These are phyloP conservation scores for Kregervanrija delftensis DNA, from an alignment of 805 yeast genomes.

Conservation along the genomic window DNA sequence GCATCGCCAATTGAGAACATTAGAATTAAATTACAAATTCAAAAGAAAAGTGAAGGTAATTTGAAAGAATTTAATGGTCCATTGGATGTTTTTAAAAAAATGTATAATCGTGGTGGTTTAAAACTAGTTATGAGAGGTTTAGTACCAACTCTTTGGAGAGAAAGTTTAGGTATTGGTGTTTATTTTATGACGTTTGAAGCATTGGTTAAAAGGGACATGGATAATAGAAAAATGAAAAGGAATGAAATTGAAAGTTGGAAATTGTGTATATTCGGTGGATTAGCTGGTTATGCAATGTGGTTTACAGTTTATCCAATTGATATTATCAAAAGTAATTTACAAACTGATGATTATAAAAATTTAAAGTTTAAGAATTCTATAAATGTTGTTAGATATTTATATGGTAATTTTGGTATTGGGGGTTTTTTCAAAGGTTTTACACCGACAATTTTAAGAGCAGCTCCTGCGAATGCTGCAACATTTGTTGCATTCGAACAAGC, in stretches of 20 bases:
- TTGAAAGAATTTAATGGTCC: slow-evolving; percentile 58
- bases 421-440: slow-evolving; percentile 88
- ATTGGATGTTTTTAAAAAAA: slow-evolving; percentile 55
- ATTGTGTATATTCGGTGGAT: slow-evolving; percentile 81
- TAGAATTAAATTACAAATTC: slow-evolving; percentile 90
- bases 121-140: slow-evolving; percentile 64
- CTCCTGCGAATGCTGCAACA: slow-evolving; percentile 97
- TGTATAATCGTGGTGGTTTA: slow-evolving; percentile 48
- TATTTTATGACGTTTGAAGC: slow-evolving; percentile 92
- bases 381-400: slow-evolving; percentile 53
- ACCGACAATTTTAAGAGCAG: slow-evolving; percentile 93
- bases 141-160: slow-evolving; percentile 76
- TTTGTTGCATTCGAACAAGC: slow-evolving; percentile 90
- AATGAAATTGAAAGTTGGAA: slow-evolving; percentile 82
- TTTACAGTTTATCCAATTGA: slow-evolving; percentile 78
- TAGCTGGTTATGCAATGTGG: slow-evolving; percentile 92
- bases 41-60: slow-evolving; percentile 39
- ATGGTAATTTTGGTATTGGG: slow-evolving; percentile 51
- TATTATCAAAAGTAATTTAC: slow-evolving; percentile 84
- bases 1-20: slow-evolving; percentile 95
- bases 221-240: slow-evolving; percentile 41
- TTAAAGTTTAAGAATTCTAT: slow-evolving; percentile 54
- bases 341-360: slow-evolving; percentile 55
- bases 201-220: slow-evolving; percentile 60
- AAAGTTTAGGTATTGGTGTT: slow-evolving; percentile 79